phyloP scores from a whole-genome alignment of 176 grass and related monocot species.

The Bolboschoenus planiculmis region DNA sequence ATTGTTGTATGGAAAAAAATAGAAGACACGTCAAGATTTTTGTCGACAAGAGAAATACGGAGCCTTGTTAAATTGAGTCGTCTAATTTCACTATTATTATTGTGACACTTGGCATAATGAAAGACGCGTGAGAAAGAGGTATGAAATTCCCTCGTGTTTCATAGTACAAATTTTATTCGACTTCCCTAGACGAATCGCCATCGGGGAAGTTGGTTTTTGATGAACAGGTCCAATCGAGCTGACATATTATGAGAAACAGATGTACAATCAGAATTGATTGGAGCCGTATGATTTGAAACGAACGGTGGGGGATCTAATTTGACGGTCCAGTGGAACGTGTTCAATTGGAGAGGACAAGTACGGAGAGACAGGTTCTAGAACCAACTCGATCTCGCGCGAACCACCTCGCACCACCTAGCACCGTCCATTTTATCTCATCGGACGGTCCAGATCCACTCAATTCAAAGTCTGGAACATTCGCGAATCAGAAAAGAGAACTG shows the following conservation, averaged over 20 bases:
- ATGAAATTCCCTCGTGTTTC: not conserved
- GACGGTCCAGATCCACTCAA: constrained; percentile 7
- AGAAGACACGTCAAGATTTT: not conserved
- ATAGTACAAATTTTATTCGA: not conserved
- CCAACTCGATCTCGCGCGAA: constrained; percentile 25
- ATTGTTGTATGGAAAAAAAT: too few relatives aligned
- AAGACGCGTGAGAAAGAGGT: not conserved
- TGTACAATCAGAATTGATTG: not conserved
- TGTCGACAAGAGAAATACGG: not conserved
- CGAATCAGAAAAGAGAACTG: constrained; percentile 17
- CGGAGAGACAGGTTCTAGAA: not conserved
- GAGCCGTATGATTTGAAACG: not conserved
- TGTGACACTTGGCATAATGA: not conserved
- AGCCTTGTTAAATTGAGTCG: not conserved
- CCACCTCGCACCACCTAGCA: not conserved
- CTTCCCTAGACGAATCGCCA: not conserved
- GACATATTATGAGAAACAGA: not conserved
- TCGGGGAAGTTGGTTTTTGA: not conserved
- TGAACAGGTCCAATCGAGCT: not conserved
- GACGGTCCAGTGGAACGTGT: not conserved
- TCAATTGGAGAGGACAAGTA: not conserved
- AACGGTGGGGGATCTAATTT: not conserved
- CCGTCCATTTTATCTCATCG: constrained; percentile 9
- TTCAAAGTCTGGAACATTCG: constrained; percentile 40
- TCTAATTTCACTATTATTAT: too few relatives aligned